Evolutionary conservation across 1,284 basidiomycete genomes (phyloP), one percentile per base, ranked within the genome.

Genomic region (Macrocybe sp.): DNA sequence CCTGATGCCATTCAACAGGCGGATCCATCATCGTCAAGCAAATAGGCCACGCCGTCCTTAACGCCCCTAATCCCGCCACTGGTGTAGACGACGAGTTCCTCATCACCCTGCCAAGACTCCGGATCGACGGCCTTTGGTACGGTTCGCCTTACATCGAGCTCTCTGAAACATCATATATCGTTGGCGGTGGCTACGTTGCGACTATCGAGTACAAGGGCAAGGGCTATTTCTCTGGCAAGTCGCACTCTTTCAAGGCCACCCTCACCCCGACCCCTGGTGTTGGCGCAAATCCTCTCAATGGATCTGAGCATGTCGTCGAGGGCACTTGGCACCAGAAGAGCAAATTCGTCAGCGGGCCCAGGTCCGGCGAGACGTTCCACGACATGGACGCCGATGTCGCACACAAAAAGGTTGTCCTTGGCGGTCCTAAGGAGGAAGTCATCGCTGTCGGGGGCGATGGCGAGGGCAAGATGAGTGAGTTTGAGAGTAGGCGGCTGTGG

Each of bases 181-280:
- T 91, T 60, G 83, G 83, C 44, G 86, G 85, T 38, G 82, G 87
- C 8, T 65, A 64, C 47, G 58, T 70, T 46, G 66, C 67, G 30
- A 53, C 60, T 4, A 85, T 94, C 63, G 89, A 92, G 59, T 98
- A 97, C 79, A 90, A 92, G 60, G 96, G 95, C 68, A 93, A 92
- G 61, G 96, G 92, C 33, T 97, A 95, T 73, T 94, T 97, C 63
- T 82, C 83, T 30, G 94, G 95, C 55, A 97, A 95, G 68, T 82
- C 91, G 2, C 96, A 99, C 70, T 78, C 84, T 7, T 97, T 91
- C 83, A 96, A 94, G 68, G 92, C 96, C 4, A 75, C 76, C 9
- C 66, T 96, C 32, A 67, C 75, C 1, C 62, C 68, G 7, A 60
- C 66, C 1, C 66, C 70, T 5, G 66, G 67, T 2, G 37, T 45